Evolutionary conservation across 2,329 filamentous ascomycete genomes (phyloP), one percentile per base, ranked within the genome.

Genomic region (Xylariaceae sp.): DNA sequence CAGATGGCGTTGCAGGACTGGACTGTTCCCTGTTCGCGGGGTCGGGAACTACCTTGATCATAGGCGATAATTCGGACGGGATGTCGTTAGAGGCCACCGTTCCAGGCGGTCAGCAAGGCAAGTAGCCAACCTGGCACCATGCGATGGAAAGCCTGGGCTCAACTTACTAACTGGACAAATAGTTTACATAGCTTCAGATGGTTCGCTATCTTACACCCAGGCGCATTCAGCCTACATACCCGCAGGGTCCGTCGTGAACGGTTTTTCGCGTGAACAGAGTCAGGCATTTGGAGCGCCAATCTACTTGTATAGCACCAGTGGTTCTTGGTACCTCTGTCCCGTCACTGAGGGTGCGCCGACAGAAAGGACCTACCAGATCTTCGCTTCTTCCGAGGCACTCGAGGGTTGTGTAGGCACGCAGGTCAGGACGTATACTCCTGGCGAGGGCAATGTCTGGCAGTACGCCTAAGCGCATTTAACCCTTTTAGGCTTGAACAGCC

Each of bases 101-200:
- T 14, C 66, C 66, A 6, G 65, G 66, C 2, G 66, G 65, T 2
- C 66, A 68, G 34, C 65, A 64, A 61, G 63, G 66, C 51, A 53
- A 53, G 61, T 16, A 23, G 5, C 14, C 21, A 1, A 26, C 50
- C 6, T 4, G 8, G 7, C 12, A 17, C 2, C 19, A 24, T 31
- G 12, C n/a, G 17, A 21, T 17, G 21, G 12, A 16, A 39, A 29
- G 14, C 3, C n/a, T 39, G 2, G 17, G 3, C 4, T 39, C 7
- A 28, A 9, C 19, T 44, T 23, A 52, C 46, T 26, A 17, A 36
- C 14, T 7, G 14, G 14, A 17, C 34, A 14, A 11, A 47, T 14
- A 68, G 66, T 67, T 1, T 67, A 68, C 26, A 8, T 67, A 7
- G 66, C 56, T 6, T 46, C 55, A 1, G 66, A 67, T 37, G 64